Conservation (phyloP, 2,329 filamentous ascomycete genomes). For the Raffaelea albimanens region DNA sequence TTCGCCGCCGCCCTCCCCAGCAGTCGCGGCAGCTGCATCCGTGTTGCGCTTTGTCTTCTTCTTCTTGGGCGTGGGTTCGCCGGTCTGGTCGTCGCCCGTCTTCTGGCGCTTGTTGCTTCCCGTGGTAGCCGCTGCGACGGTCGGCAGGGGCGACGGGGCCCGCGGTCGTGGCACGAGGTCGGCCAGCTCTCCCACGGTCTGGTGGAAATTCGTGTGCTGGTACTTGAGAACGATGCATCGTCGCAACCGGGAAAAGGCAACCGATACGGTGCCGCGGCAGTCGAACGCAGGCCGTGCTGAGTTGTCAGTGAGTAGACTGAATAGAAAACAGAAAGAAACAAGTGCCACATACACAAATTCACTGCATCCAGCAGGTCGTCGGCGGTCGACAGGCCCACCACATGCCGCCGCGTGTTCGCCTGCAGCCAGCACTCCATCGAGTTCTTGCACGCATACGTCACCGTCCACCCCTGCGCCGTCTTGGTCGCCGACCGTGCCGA, state of each 20-base stretch:
- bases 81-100: background rate
- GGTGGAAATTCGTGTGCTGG: conserved; percentile 47
- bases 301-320: conserved; percentile 5
- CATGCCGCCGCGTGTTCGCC: conserved; percentile 27
- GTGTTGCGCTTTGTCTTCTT: background rate
- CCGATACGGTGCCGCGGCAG: conserved; percentile 40
- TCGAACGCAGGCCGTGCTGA: conserved; percentile 49
- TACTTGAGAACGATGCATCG: conserved; percentile 43
- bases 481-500: conserved; percentile 32
- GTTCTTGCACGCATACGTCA: conserved; percentile 43
- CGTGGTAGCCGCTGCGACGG: background rate
- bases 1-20: background rate
- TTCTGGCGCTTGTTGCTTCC: conserved; percentile 6
- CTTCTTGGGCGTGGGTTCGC: background rate
- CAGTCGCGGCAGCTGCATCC: background rate
- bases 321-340: too few relatives aligned
- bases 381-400: conserved; percentile 40
- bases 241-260: conserved; percentile 38
- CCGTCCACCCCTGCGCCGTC: conserved; percentile 39
- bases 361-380: conserved; percentile 34
- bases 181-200: conserved; percentile 40
- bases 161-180: conserved; percentile 36
- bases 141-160: conserved; percentile 17
- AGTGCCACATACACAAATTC: conserved; percentile 29
- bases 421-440: conserved; percentile 42